A percentile compares a stretch with the other conserved stretches of the same genome.
These are phyloP conservation scores for Cichorium intybus DNA, from an alignment of 140 eudicot species.

Conservation along the genomic window DNA sequence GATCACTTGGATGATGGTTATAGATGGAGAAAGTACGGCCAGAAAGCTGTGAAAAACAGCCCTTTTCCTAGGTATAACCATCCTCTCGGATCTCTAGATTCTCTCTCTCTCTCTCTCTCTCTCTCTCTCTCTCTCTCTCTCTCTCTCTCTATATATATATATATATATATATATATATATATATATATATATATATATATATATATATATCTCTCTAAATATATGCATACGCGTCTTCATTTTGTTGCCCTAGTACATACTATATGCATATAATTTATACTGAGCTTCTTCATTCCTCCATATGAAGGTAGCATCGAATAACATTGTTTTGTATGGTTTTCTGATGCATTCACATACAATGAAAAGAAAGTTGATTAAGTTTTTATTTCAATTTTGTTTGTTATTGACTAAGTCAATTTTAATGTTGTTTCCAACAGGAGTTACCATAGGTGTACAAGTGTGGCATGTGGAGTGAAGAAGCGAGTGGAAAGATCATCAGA, in stretches of 20 bases:
- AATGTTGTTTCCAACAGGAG: constrained; percentile 48
- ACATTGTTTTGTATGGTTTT: neutral
- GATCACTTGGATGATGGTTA: constrained; percentile 97
- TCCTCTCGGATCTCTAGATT: constrained; percentile 33
- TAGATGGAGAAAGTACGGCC: constrained; percentile 99
- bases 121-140: no score
- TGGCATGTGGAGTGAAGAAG: constrained; percentile 82
- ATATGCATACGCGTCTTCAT: neutral
- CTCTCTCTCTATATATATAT: no score
- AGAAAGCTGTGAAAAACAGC: constrained; percentile 97
- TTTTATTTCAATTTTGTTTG: neutral
- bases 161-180: no score
- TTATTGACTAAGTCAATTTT: neutral
- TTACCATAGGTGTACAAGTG: constrained; percentile 85
- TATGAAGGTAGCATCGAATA: neutral
- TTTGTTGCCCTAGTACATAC: constrained; percentile 28
- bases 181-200: no score
- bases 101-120: constrained; percentile 30
- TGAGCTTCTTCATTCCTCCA: neutral
- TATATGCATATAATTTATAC: constrained; percentile 4
- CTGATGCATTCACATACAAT: constrained; percentile 13
- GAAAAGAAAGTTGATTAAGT: neutral
- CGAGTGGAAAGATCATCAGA: constrained; percentile 82
- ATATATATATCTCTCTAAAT: no score
- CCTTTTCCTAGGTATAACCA: constrained; percentile 82